Base-by-base conservation (phyloP, 352 stramenopile genomes). In the Globisporangium lucens region DNA sequence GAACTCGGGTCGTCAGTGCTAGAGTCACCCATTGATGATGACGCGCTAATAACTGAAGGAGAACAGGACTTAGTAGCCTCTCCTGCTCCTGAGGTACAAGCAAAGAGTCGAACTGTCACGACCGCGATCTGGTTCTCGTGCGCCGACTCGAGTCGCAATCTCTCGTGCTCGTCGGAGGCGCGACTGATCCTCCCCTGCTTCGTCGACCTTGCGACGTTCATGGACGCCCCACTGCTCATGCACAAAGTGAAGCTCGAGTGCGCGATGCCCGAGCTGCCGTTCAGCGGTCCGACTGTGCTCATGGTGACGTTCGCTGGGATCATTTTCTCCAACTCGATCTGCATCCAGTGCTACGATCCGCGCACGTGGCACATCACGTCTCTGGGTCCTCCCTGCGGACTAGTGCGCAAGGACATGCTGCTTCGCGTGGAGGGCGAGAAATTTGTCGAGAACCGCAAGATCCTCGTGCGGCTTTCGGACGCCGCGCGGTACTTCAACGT, bases 361-460 rank as follows among this genome's bases (percentile, higher is more conserved):
- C 74, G 80, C 8, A 71, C 70, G 12, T 90, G 80, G 80, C 64
- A 65, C 15, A 80, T 91, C 36, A 69, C 63, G 13, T 60, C 66
- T 0, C 29, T 91, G 13, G 63, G 78, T 46, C 83, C 82, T 57
- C 68, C 82, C 0, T 89, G 80, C 57, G 78, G 79, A 0, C 74
- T 90, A 24, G 67, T 85, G 0, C 46, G 71, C 2, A 66, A 74
- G 47, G 49, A 64, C 0, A 41, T 80, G 12, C 57, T 63, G 1
- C 41, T 91, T n/a, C 78, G 81, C 1, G 62, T 91, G 24, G 74
- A 72, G 65, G 84, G 84, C 22, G 73, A 85, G 13, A 66, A 87
- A 46, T 91, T 93, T 60, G 82, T 93, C 27, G 84, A 93, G 59
- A 91, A 85, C 63, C 75, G 71, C 57, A 87, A 88, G 56, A 82